Evolutionary conservation across 257 asterid species (phyloP), one percentile per base, ranked within the genome.

Genomic region (Knoxia roxburghii): DNA sequence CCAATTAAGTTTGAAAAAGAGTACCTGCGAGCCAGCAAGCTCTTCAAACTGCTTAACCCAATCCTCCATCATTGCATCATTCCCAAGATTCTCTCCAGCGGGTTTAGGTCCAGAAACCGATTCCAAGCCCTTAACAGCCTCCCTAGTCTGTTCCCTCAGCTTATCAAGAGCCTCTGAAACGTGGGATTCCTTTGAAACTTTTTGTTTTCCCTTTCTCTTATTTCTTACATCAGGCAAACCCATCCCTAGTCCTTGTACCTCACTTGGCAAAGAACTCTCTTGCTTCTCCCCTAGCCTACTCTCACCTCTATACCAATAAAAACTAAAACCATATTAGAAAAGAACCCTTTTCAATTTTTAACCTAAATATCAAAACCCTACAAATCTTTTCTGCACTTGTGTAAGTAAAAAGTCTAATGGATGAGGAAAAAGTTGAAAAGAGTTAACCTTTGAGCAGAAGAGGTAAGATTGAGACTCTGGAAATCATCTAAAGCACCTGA

Each of bases 401-500:
- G 45, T 46, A 18, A 12, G 6, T 21, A 11, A 50, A 41, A 66
- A 41, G 46, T 33, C 45, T 33, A 21, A 53, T 7, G n/a, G 17
- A 52, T 37, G 18, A 18, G 15, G 9, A 37, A 49, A 65, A 48
- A 10, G 57, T 56, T 24, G 46, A 71, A 68, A 41, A 66, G 64
- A 59, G 61, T 43, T 37, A 59, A 89, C 99, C 96, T 87, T 82
- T 80, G 97, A 59, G 87, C 81, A 70, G 90, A 80, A 78, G 96
- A 76, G 68, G 87, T 40, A 71, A 94, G 87, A 78, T 90, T 90
- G 79, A 90, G 90, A 81, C 69, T 87, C 89, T 89, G 96, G 74
- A 94, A 94, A 87, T 94, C 99, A 89, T 94, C 98, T 89, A 94
- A 78, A 79, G 99, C 99, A 79, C 98, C 99, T 94, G 89, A 67